Evolutionary conservation across 805 yeast species (phyloP), one percentile per base, ranked within the genome.

Genomic region (Cephaloascus fragrans): DNA sequence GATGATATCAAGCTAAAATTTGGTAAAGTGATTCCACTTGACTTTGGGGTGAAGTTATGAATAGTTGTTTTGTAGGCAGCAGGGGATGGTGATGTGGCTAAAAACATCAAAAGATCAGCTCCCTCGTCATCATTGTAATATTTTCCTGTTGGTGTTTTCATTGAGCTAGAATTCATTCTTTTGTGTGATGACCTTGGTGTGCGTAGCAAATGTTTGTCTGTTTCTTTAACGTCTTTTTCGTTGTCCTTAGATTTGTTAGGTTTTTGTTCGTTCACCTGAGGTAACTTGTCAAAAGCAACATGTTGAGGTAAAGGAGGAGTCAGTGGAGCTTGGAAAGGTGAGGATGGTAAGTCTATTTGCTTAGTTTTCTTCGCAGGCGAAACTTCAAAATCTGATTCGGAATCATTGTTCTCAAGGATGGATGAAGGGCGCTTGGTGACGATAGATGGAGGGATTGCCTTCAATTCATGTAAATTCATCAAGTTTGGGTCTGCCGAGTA

Each of bases 21-120:
- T 31, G 33, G 33, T 16, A 31, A 31, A 14, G 33, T 31, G 18
- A 31, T 31, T 14, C 33, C 33, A 16, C 33, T 31, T 14, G 33
- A 31, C n/a, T 16, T 31, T 6, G 33, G 33, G 5, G 33, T 31
- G 33, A 31, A 31, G 18, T 16, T 31, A n/a, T n/a, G n/a, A 8
- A 6, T 12, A 12, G 6, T 23, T 31, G 15, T 31, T 14, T 31
- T 31, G 18, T 31, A 31, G n/a, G 64, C 64, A 39, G 76, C 75
- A 1, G 83, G 83, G 0, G 84, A 75, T 1, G 95, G 95, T 6
- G 93, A 83, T 4, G 89, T 82, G 2, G 95, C 94, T 47, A 86
- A 64, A 56, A 75, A 86, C 75, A 86, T 73, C 44, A 86, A 68
- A 44, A 86, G 61, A 54, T 82, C 90, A 1, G 94, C 95, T 12